phyloP scores from a whole-genome alignment of 164 flowering plant species.

The Nelumbo lutea region DNA sequence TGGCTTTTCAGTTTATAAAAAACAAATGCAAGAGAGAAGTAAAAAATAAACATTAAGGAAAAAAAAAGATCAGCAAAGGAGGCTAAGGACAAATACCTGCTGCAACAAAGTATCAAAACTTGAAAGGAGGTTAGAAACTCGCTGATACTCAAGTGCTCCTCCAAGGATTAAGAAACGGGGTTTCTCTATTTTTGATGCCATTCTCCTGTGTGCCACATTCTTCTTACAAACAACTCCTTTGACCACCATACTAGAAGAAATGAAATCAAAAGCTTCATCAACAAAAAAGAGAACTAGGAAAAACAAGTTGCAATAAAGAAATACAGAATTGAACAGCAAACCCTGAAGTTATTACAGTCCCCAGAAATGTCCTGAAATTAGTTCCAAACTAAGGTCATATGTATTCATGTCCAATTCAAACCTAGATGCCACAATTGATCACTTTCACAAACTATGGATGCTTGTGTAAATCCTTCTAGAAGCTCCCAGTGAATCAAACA shows the following conservation, averaged over 20 bases:
- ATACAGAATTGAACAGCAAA: neutral
- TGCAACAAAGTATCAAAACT: conserved; percentile 90
- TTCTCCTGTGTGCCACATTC: conserved; percentile 93
- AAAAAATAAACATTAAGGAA: neutral
- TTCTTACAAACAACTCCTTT: conserved; percentile 97
- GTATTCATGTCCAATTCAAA: too few relatives aligned
- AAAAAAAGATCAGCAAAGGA: neutral
- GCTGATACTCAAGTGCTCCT: conserved; percentile 96
- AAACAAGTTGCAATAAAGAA: neutral
- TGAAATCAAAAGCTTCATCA: conserved; percentile 9
- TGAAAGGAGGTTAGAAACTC: conserved; percentile 76
- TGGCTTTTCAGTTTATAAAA: neutral
- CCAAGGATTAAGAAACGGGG: conserved; percentile 84
- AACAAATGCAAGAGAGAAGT: neutral
- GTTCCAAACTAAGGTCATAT: neutral
- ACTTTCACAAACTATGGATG: too few relatives aligned
- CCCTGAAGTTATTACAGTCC: neutral
- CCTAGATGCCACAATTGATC: too few relatives aligned
- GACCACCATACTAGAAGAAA: conserved; percentile 57
- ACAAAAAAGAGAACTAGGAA: neutral
- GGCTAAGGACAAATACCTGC: conserved; percentile 51
- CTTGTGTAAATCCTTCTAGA: too few relatives aligned
- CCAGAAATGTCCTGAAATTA: neutral
- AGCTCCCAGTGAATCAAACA: too few relatives aligned
- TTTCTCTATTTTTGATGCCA: conserved; percentile 71